A percentile compares a stretch with the other conserved stretches of the same genome.
These are phyloP conservation scores for Alternaria consortialis DNA, from an alignment of 2,329 filamentous ascomycete genomes.

Conservation along the genomic window DNA sequence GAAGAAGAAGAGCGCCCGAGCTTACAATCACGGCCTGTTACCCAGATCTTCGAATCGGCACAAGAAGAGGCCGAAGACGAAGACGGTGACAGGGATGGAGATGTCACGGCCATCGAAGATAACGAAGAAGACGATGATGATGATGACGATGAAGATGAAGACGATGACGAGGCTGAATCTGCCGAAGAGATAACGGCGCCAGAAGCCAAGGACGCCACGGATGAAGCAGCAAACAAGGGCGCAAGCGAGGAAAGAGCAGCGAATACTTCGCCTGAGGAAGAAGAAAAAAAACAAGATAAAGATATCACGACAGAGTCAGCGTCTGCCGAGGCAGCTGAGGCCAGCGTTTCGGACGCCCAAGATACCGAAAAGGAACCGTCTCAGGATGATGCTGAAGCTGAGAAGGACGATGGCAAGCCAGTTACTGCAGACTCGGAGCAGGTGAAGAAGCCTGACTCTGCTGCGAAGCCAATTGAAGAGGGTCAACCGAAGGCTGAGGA, in stretches of 20 bases:
- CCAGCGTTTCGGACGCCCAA: constrained; percentile 4
- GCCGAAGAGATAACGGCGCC: constrained; percentile 29
- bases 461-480: constrained; percentile 12
- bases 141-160: constrained; percentile 22
- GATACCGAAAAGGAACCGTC: constrained; percentile 7
- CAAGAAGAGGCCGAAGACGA: constrained; percentile 17
- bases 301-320: constrained; percentile 14
- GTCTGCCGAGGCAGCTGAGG: constrained; percentile 5
- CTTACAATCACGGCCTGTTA: constrained; percentile 22
- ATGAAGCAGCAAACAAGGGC: constrained; percentile 30
- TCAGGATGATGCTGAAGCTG: constrained; percentile 8
- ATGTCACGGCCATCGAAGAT: constrained; percentile 27
- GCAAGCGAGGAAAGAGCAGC: constrained; percentile 24
- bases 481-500: constrained; percentile 15
- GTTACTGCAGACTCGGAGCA: constrained; percentile 21
- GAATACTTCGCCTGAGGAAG: constrained; percentile 18
- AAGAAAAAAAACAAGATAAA: constrained; percentile 19
- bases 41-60: constrained; percentile 29
- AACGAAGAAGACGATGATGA: constrained; percentile 26
- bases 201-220: constrained; percentile 19
- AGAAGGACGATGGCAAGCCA: constrained; percentile 7
- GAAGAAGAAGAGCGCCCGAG: constrained; percentile 64
- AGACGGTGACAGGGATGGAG: constrained; percentile 14
- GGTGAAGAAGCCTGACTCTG: constrained; percentile 22
- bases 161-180: constrained; percentile 22